phyloP scores from a whole-genome alignment of 1,139 yeast species.

The Sugiyamaella castrensis region DNA sequence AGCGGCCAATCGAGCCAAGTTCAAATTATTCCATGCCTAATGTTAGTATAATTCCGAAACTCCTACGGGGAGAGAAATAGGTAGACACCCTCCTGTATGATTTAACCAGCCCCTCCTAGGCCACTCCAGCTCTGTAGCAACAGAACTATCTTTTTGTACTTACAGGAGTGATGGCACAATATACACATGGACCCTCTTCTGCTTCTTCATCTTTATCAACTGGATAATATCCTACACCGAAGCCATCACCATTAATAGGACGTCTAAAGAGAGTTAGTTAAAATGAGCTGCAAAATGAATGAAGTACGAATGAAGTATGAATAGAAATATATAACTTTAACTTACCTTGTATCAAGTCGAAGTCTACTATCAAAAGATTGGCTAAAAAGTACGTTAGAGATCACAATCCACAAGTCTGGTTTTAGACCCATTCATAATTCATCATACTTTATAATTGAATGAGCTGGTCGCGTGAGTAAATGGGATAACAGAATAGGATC shows the following conservation, averaged over 20 bases:
- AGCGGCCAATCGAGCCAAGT: conserved; percentile 77
- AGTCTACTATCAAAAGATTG: conserved; percentile 91
- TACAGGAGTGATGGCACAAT: conserved; percentile 74
- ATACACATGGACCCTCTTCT: conserved; percentile 69
- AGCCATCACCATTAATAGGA: conserved; percentile 97
- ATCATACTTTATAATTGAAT: conserved; percentile 86
- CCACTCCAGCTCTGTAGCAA: too few species aligned
- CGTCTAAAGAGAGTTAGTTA: conserved; percentile 41
- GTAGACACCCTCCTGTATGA: too few species aligned
- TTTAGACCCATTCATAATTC: too few species aligned
- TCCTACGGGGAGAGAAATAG: too few species aligned
- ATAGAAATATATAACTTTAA: background rate
- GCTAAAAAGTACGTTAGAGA: conserved; percentile 24
- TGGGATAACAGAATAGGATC: conserved; percentile 86
- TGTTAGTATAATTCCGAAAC: too few species aligned
- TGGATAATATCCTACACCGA: conserved; percentile 91
- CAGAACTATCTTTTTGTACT: too few species aligned
- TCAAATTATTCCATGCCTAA: conserved; percentile 89
- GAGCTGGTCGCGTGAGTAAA: conserved; percentile 90
- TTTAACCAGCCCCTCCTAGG: too few species aligned
- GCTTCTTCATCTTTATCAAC: conserved; percentile 47
- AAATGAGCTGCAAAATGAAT: background rate
- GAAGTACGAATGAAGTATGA: background rate
- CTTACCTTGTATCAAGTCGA: conserved; percentile 66
- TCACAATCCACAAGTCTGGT: background rate